phyloP scores from a whole-genome alignment of 2,329 filamentous ascomycete genomes.

The Fusarium chaquense region DNA sequence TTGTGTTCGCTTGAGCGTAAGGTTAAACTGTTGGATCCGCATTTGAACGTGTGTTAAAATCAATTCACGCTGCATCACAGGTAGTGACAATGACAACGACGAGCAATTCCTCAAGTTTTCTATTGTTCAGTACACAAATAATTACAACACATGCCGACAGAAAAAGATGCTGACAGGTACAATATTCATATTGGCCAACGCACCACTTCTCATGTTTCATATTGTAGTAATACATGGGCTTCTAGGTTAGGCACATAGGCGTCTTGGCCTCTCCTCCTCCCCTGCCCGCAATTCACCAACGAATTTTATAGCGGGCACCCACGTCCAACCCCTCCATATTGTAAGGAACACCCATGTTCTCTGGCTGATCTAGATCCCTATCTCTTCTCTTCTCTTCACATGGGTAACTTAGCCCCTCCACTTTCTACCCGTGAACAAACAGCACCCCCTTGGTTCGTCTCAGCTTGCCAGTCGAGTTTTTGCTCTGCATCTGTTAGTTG shows the following conservation, averaged over 20 bases:
- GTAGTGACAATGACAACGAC: not conserved
- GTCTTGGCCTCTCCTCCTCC: not conserved
- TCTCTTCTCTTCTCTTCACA: slow-evolving; percentile 21
- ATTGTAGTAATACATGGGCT: not conserved
- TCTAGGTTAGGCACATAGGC: not conserved
- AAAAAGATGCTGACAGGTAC: not conserved
- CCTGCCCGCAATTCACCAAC: slow-evolving; percentile 1
- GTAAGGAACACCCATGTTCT: slow-evolving; percentile 22
- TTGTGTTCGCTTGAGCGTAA: not conserved
- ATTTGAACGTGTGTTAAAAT: not conserved
- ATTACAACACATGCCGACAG: not conserved
- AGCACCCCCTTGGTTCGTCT: slow-evolving; percentile 9
- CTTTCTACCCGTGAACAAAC: slow-evolving; percentile 26
- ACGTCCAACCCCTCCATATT: slow-evolving; percentile 26
- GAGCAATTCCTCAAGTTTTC: not conserved
- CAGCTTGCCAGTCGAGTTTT: not conserved
- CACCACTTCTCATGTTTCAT: not conserved
- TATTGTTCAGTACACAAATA: not conserved
- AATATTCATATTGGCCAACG: not conserved
- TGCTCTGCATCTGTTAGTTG: not conserved
- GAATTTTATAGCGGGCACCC: slow-evolving; percentile 13
- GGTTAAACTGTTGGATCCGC: not conserved
- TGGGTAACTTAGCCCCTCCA: slow-evolving; percentile 32
- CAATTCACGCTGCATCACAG: not conserved
- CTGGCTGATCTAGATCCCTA: slow-evolving; percentile 26